These are phyloP conservation scores for Vitis hybrid DNA, from an alignment of 177 flowering plant genomes.

Conservation along the genomic window DNA sequence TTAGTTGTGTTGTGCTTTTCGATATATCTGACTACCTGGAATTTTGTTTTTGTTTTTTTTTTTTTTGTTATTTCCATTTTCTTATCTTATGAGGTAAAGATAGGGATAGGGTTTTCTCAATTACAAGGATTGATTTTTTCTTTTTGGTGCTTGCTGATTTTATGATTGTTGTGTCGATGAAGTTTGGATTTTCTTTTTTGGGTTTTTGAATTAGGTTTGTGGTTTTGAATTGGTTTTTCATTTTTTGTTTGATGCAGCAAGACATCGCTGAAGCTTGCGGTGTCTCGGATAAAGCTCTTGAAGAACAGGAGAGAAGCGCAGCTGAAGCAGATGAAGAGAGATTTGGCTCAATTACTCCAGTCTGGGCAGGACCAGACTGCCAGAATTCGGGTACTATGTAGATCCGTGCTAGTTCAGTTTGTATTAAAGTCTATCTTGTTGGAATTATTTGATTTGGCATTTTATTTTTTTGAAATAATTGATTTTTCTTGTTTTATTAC, in stretches of 20 bases:
- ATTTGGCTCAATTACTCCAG: constrained; percentile 81
- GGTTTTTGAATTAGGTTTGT: constrained; percentile 2
- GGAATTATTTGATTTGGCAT: background rate
- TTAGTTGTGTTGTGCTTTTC: constrained; percentile 1
- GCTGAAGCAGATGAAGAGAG: constrained; percentile 69
- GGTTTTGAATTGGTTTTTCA: constrained; percentile 5
- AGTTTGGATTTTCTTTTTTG: background rate
- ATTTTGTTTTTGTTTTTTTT: background rate
- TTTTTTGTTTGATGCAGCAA: constrained; percentile 59
- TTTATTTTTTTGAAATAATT: background rate
- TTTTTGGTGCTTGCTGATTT: background rate
- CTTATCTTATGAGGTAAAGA: background rate
- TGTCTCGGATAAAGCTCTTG: constrained; percentile 78
- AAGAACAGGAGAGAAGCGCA: constrained; percentile 78
- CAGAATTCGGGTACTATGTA: constrained; percentile 58
- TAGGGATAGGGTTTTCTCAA: background rate
- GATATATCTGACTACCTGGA: background rate
- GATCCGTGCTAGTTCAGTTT: background rate
- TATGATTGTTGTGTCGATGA: background rate
- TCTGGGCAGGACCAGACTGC: constrained; percentile 84
- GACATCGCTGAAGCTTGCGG: constrained; percentile 74
- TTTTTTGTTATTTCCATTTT: background rate
- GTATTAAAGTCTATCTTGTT: background rate
- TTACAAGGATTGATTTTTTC: background rate
- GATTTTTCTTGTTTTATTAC: no score